Percentiles rank a stretch among this genome's conserved stretches.
Evolutionary conservation across 768 basidiomycete species (phyloP).

Genomic region (Russula brevipes): DNA sequence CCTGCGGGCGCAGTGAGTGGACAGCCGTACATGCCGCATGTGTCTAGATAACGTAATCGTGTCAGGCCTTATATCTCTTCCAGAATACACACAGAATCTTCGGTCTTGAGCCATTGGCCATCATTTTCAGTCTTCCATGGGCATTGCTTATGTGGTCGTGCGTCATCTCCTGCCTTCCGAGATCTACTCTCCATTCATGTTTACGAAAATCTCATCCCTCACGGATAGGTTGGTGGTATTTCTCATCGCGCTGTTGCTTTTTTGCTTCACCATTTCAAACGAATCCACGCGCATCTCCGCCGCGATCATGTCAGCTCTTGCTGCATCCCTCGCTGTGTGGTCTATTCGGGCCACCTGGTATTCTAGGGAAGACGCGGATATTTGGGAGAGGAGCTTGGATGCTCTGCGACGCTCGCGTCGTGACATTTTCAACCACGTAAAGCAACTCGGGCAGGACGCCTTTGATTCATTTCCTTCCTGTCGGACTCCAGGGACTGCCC

Average conservation of each 20-base stretch:
- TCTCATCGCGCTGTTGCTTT: conserved; percentile 11
- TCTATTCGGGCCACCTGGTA: conserved; percentile 8
- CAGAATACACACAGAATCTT: not conserved
- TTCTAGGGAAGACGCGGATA: no score
- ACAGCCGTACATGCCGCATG: not conserved
- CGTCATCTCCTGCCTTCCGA: not conserved
- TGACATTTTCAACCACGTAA: no score
- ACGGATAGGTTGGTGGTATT: conserved; percentile 18
- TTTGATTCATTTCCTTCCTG: no score
- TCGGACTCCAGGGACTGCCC: no score
- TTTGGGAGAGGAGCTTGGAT: no score
- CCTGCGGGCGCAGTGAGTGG: conserved; percentile 14
- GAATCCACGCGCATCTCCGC: conserved; percentile 7
- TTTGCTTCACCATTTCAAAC: conserved; percentile 16
- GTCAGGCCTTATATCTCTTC: conserved; percentile 11
- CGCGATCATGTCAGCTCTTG: not conserved
- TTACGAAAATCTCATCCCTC: not conserved
- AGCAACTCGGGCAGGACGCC: no score
- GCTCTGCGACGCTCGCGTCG: no score
- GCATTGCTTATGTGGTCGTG: conserved; percentile 20
- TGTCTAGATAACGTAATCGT: not conserved
- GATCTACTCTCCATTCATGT: not conserved
- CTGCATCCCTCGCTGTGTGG: not conserved
- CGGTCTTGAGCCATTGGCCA: conserved; percentile 18
- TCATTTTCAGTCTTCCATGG: conserved; percentile 16